A percentile compares a stretch with the other conserved stretches of the same genome.
Evolutionary conservation across 345 rosid genomes (phyloP).

Genomic region (Schrenkiella parvula): DNA sequence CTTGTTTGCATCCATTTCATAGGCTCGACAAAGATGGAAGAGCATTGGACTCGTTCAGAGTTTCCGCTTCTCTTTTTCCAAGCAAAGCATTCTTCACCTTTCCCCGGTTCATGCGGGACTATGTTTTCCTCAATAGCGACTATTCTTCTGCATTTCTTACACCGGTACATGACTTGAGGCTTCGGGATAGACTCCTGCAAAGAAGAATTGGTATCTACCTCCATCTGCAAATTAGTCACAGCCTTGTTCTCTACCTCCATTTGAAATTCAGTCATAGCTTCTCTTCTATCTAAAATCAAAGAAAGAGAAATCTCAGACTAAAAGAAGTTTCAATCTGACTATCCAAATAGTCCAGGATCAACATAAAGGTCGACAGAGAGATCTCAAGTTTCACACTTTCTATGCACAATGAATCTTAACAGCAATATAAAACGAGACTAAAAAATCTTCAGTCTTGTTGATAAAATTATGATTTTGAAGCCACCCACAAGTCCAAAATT

Average conservation of each 20-base stretch:
- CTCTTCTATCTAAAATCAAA: not conserved
- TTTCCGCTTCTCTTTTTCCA: constrained; percentile 67
- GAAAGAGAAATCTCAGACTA: not conserved
- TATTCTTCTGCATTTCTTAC: constrained; percentile 78
- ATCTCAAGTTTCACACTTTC: not conserved
- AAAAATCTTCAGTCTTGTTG: not conserved
- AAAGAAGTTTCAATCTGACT: not conserved
- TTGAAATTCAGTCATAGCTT: not conserved
- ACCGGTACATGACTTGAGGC: constrained; percentile 63
- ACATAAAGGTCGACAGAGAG: not conserved
- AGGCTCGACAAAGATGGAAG: constrained; percentile 86
- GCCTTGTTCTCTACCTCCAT: not conserved
- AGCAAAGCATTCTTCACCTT: constrained; percentile 71
- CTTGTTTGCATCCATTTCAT: constrained; percentile 94
- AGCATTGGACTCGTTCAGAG: constrained; percentile 49
- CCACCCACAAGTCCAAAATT: not conserved
- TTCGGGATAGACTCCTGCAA: constrained; percentile 28
- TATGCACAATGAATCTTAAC: not conserved
- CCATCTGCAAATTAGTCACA: constrained; percentile 19
- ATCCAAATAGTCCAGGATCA: not conserved
- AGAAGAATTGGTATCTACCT: constrained; percentile 21
- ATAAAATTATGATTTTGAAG: constrained; percentile 3
- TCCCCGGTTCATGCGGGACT: constrained; percentile 61
- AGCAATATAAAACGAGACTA: too few species aligned
- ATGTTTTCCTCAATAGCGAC: constrained; percentile 67